Evolutionary conservation across 306 rosid genomes (phyloP).

Genomic region (Carpinus viminea): DNA sequence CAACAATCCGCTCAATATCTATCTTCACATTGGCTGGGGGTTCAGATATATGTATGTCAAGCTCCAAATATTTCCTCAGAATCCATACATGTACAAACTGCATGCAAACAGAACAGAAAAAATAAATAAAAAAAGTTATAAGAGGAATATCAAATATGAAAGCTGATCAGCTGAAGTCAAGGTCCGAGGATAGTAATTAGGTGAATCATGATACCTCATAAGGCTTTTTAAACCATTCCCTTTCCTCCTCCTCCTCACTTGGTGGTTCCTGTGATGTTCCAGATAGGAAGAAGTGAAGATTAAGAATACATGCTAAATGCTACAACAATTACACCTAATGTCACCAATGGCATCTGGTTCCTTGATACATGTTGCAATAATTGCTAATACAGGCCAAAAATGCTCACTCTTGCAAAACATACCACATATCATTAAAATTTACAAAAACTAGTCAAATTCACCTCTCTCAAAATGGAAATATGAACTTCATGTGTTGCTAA

Average conservation of each 20-base stretch:
- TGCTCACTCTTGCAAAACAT: neutral
- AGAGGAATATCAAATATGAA: neutral
- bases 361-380: too few species aligned
- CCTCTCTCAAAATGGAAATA: slow-evolving; percentile 72
- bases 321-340: too few species aligned
- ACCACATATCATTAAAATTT: neutral
- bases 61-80: slow-evolving; percentile 58
- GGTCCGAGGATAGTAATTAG: too few species aligned
- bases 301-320: neutral
- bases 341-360: too few species aligned
- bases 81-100: slow-evolving; percentile 63
- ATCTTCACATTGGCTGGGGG: slow-evolving; percentile 32
- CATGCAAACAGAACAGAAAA: slow-evolving; percentile 25
- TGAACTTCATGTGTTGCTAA: slow-evolving; percentile 60
- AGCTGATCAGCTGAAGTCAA: neutral
- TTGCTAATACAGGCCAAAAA: too few species aligned
- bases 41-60: slow-evolving; percentile 44
- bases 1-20: slow-evolving; percentile 55
- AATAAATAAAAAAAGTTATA: neutral
- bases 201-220: slow-evolving; percentile 38
- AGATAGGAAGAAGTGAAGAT: neutral
- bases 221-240: slow-evolving; percentile 1
- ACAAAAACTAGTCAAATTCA: neutral
- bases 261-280: neutral
- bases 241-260: neutral